A percentile compares a stretch with the other conserved stretches of the same genome.
Evolutionary conservation across 768 basidiomycete genomes (phyloP).

Genomic region (Pisolithus sp.): DNA sequence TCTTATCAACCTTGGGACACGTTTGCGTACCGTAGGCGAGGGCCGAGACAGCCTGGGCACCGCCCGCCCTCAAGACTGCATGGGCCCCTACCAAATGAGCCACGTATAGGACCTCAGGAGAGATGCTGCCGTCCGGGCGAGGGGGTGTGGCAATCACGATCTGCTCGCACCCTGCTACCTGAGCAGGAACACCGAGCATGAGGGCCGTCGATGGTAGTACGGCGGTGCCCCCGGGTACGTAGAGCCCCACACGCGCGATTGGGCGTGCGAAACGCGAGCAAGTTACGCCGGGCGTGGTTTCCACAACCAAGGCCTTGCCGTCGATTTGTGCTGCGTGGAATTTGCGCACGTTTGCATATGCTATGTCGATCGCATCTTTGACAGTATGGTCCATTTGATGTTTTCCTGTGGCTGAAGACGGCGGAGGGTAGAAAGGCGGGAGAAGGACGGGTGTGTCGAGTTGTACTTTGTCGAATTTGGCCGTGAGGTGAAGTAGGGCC

Average conservation of each 20-base stretch:
- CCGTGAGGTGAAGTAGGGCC: slow-evolving; percentile 82
- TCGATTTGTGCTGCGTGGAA: slow-evolving; percentile 91
- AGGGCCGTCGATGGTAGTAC: slow-evolving; percentile 93
- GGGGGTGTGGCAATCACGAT: slow-evolving; percentile 97
- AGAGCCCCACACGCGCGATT: slow-evolving; percentile 93
- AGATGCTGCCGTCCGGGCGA: slow-evolving; percentile 83
- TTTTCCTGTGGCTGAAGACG: slow-evolving; percentile 37
- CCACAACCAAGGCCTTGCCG: slow-evolving; percentile 64
- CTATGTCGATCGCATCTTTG: slow-evolving; percentile 76
- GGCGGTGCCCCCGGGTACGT: slow-evolving; percentile 96
- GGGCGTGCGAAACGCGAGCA: slow-evolving; percentile 93
- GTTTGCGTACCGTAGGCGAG: slow-evolving; percentile 95
- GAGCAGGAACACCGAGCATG: slow-evolving; percentile 97
- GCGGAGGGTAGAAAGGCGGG: slow-evolving; percentile 58
- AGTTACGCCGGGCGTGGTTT: slow-evolving; percentile 97
- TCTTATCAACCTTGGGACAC: slow-evolving; percentile 98
- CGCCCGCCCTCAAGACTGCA: slow-evolving; percentile 89
- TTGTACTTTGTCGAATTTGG: slow-evolving; percentile 85
- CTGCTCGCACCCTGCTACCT: slow-evolving; percentile 90
- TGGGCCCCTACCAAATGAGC: slow-evolving; percentile 87
- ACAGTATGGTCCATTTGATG: slow-evolving; percentile 60
- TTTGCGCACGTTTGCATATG: slow-evolving; percentile 85
- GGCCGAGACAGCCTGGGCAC: slow-evolving; percentile 93
- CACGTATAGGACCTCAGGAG: slow-evolving; percentile 96
- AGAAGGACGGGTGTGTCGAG: slow-evolving; percentile 64